A percentile compares a stretch with the other conserved stretches of the same genome.
Evolutionary conservation across 2,329 filamentous ascomycete species (phyloP).

Genomic region (Apiospora sp.): DNA sequence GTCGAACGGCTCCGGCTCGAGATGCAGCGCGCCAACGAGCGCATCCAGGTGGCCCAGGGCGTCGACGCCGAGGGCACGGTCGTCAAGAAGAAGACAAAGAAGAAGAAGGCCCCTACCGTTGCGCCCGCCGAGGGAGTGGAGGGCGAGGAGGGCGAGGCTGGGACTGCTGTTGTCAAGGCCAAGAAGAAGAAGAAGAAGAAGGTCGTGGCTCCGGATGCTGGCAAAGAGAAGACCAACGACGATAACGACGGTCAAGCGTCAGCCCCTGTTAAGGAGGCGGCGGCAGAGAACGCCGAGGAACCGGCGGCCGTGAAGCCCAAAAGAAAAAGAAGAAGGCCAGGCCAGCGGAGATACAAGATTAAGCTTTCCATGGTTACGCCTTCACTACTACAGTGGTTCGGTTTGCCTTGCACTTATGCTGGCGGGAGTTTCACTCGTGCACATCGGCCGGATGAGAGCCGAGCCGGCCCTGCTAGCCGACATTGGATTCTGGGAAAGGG

Average conservation of each 20-base stretch:
- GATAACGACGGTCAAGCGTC: slow-evolving; percentile 32
- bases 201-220: slow-evolving; percentile 36
- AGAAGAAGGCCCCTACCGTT: slow-evolving; percentile 55
- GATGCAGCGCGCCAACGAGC: slow-evolving; percentile 84
- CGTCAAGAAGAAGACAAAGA: slow-evolving; percentile 74
- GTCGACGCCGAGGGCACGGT: slow-evolving; percentile 70
- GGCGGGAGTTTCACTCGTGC: background rate
- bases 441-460: background rate
- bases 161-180: slow-evolving; percentile 41
- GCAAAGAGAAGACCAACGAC: slow-evolving; percentile 33
- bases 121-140: slow-evolving; percentile 26
- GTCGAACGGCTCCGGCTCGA: slow-evolving; percentile 86
- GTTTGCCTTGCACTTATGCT: background rate
- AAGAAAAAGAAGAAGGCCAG: slow-evolving; percentile 59
- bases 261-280: slow-evolving; percentile 30
- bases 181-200: slow-evolving; percentile 66
- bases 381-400: too few relatives aligned
- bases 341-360: slow-evolving; percentile 39
- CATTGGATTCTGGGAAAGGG: background rate
- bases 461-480: background rate
- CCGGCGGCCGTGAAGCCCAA: slow-evolving; percentile 47
- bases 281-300: slow-evolving; percentile 24
- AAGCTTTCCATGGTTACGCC: background rate
- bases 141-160: too few relatives aligned
- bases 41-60: slow-evolving; percentile 75